Conservation (phyloP, 805 yeast genomes). For the Saturnispora gosingensis region DNA sequence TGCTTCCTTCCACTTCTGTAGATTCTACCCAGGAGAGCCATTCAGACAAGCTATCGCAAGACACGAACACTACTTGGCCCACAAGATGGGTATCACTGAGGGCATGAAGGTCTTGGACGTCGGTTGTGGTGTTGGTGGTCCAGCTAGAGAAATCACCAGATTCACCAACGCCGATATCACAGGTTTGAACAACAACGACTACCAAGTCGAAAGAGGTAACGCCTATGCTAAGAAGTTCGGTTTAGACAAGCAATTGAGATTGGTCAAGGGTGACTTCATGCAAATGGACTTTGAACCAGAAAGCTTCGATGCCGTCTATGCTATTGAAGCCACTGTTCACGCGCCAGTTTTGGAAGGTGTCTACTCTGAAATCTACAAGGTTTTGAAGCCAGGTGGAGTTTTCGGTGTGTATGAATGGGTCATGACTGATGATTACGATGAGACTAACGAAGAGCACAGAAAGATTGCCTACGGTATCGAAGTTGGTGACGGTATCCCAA, state of each 20-base stretch:
- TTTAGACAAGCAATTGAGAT: conserved; percentile 63
- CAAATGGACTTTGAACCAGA: conserved; percentile 92
- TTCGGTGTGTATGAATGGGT: conserved; percentile 99
- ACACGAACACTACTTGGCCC: conserved; percentile 93
- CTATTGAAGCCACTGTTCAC: conserved; percentile 97
- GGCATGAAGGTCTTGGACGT: conserved; percentile 89
- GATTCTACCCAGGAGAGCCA: conserved; percentile 88
- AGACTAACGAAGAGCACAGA: conserved; percentile 78
- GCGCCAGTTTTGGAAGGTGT: conserved; percentile 97
- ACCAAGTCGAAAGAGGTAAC: conserved; percentile 88
- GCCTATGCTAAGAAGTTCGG: conserved; percentile 60
- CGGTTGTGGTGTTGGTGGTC: conserved; percentile 99
- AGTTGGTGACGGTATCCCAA: conserved; percentile 97
- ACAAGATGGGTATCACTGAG: conserved; percentile 69
- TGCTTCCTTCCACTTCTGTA: conserved; percentile 91
- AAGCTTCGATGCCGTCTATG: conserved; percentile 92
- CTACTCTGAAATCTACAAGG: conserved; percentile 87
- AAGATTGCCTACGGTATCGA: conserved; percentile 95
- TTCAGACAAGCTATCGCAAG: conserved; percentile 92
- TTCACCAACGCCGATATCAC: conserved; percentile 81
- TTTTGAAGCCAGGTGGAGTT: conserved; percentile 93
- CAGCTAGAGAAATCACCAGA: conserved; percentile 91
- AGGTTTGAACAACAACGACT: conserved; percentile 95
- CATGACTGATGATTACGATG: conserved; percentile 91
- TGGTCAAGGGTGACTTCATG: conserved; percentile 98